Evolutionary conservation across 2,329 filamentous ascomycete genomes (phyloP), one percentile per base, ranked within the genome.

Genomic region (Verticillium dahliae): DNA sequence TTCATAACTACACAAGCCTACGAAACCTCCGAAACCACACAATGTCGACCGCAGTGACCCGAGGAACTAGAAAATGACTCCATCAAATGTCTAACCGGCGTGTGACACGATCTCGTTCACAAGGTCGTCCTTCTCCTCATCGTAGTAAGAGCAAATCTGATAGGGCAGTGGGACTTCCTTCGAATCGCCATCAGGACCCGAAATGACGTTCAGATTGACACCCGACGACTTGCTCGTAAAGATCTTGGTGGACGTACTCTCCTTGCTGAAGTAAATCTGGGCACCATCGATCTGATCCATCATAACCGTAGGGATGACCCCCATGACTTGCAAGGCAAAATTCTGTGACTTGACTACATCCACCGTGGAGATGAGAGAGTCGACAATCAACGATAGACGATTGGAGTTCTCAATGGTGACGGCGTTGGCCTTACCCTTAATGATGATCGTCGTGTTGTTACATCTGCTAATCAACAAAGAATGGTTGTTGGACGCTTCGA

Each of bases 31-130:
- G 11, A 50, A 50, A 22, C n/a, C 18, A 50, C 18, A 13, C 2
- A 5, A 27, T 27, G 27, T 27, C 27, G 27, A 27, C 27, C 27
- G 27, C 27, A 4, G 27, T 27, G 27, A 4, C 27, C 27, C 27
- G 27, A 27, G 27, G 3, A 27, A 27, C 27, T 3, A 27, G 27
- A 27, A 27, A 27, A 27, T 27, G 27, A 27, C 39, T 15, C 39
- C n/a, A n/a, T 15, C 15, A 2, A 7, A 13, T 50, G 45, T 3
- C 71, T 81, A 97, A 61, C 94, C 93, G 65, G 90, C 87, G 78
- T 98, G 94, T 70, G 95, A 92, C 18, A 99, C 95, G 74, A 99
- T 98, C 82, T 98, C 94, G 71, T 87, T 97, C 34, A 94, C 84
- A 65, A 98, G 73, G 66, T 90, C 86, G 27, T 91, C 90, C 75